Base-by-base conservation (phyloP, 305 asterid species). In the Solanum chacoense region DNA sequence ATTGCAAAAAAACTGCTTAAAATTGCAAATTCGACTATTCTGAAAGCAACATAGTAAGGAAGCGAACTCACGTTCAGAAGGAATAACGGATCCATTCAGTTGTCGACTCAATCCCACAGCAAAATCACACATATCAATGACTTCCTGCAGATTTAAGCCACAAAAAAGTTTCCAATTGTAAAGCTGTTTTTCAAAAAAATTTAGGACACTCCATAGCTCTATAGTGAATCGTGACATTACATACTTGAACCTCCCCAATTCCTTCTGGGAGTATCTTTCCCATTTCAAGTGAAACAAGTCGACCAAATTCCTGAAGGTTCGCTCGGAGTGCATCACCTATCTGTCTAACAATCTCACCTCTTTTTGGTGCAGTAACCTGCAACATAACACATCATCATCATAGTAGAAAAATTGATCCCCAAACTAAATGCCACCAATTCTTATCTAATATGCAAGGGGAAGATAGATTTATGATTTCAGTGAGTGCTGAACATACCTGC, bases 61-160 rank as follows among this genome's bases (percentile, higher is more conserved):
- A 76, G 38, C 71, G 80, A 77, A 88, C 98, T 95, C 93, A 97
- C 99, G 94, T 93, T 97, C 99, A 79, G 99, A 97, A 87, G 99
- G 99, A 90, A 96, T 97, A 89, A 97, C 90, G 3, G 98, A 95
- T 85, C 99, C 99, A 91, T 97, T 97, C 89, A 97, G 94, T 93
- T 97, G 99, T 67, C 99, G 98, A 90, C 99, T 97, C 91, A 97
- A 92, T 91, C 99, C 99, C 93, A 97, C 99, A 85, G 98, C 97
- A 92, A 95, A 97, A 93, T 97, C 99, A 77, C 99, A 97, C 99
- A 97, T 97, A 91, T 97, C 99, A 84, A 97, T 95, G 87, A 97
- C 93, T 91, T 97, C 99, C 99, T 97, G 98, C 90, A 85, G 84
- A 77, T 32, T 88, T 75, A 78, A 42, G 73, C 38, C 24, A 18